A percentile compares a stretch with the other conserved stretches of the same genome.
Conservation (phyloP, 495 filamentous ascomycete genomes). For the Talaromyces ruber region DNA sequence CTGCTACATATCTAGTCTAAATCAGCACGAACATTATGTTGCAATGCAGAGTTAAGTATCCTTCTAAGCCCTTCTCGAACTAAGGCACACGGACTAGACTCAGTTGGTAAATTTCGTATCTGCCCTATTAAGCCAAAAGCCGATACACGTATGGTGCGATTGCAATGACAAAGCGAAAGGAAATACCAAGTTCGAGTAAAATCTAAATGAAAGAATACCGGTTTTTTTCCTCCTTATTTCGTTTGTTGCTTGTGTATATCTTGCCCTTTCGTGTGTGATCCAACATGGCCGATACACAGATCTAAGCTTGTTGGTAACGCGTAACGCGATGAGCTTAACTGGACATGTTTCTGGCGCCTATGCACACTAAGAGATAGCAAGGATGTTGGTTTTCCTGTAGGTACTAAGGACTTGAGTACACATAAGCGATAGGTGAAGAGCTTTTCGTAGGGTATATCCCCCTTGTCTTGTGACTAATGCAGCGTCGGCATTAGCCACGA, state of each 20-base stretch:
- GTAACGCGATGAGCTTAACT: not conserved
- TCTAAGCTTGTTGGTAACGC: not conserved
- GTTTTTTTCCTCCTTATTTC: not conserved
- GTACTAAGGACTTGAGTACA: not conserved
- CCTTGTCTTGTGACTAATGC: not conserved
- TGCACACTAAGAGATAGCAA: not conserved
- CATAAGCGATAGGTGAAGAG: not conserved
- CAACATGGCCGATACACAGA: not conserved
- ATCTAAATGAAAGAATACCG: not conserved
- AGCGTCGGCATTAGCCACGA: not conserved
- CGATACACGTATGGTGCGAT: not conserved
- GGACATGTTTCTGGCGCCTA: constrained; percentile 4
- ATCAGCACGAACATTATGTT: not conserved
- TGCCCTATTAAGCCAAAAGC: not conserved
- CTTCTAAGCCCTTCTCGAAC: not conserved
- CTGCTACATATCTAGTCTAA: not conserved
- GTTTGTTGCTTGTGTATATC: not conserved
- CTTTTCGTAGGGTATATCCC: not conserved
- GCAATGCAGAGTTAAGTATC: not conserved
- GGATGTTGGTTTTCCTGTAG: not conserved
- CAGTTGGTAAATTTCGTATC: not conserved
- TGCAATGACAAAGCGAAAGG: not conserved
- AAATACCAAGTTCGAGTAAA: not conserved
- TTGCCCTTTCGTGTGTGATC: not conserved
- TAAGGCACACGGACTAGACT: not conserved